Percentiles rank a stretch among this genome's conserved stretches.
Conservation (phyloP, 2,329 filamentous ascomycete species). For the Xylaria sp. region DNA sequence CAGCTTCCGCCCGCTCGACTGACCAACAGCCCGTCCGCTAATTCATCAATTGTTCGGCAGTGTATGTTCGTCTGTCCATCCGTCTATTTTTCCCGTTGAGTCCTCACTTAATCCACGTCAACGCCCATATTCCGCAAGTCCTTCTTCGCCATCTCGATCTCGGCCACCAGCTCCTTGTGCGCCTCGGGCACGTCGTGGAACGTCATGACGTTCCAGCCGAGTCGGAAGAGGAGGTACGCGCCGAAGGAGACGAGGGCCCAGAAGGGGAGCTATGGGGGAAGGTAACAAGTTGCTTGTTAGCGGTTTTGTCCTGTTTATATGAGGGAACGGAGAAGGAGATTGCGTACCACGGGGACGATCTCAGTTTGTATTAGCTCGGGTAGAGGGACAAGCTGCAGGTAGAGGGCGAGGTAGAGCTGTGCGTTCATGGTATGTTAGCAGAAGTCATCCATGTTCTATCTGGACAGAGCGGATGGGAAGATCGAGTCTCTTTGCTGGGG, state of each 20-base stretch:
- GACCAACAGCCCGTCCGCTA: no score
- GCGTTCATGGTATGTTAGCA: conserved; percentile 35
- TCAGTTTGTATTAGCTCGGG: conserved; percentile 82
- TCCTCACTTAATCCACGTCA: conserved; percentile 71
- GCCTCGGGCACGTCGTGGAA: conserved; percentile 97
- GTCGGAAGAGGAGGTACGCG: conserved; percentile 88
- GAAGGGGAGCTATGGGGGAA: conserved; percentile 79
- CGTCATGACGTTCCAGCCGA: conserved; percentile 91
- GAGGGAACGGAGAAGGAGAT: no score
- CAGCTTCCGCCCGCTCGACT: neutral
- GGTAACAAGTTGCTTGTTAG: conserved; percentile 22
- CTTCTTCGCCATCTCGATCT: conserved; percentile 81
- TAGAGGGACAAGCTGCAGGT: conserved; percentile 84
- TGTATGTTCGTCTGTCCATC: neutral
- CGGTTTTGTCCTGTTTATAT: no score
- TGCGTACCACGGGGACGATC: conserved; percentile 86
- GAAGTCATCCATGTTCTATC: neutral
- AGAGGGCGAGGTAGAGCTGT: conserved; percentile 91
- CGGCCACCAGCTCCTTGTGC: conserved; percentile 85
- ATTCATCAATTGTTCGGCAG: no score
- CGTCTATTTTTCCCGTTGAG: neutral
- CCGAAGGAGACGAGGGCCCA: conserved; percentile 93
- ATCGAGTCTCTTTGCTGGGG: no score
- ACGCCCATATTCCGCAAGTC: conserved; percentile 81
- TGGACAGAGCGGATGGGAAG: neutral